Percentiles rank a stretch among this genome's conserved stretches.
These are phyloP conservation scores for Boletus eberwhitei DNA, from an alignment of 768 basidiomycete genomes.

Conservation along the genomic window DNA sequence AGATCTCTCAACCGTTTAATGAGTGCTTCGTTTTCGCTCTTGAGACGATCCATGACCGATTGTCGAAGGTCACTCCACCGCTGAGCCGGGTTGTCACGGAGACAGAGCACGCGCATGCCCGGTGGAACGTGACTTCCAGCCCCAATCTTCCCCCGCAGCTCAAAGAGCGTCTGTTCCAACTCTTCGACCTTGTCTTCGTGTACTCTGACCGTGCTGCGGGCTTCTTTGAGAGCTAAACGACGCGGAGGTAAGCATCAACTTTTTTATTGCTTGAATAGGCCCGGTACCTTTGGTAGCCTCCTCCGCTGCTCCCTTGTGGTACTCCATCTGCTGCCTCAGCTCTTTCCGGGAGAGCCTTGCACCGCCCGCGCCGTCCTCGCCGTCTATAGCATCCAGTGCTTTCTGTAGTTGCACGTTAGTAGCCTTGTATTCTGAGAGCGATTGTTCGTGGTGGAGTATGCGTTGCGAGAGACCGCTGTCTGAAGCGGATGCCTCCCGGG, in stretches of 20 bases:
- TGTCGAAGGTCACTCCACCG: slow-evolving; percentile 75
- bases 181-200: slow-evolving; percentile 56
- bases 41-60: slow-evolving; percentile 70
- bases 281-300: slow-evolving; percentile 41
- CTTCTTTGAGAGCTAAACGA: slow-evolving; percentile 43
- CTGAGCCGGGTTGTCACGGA: slow-evolving; percentile 80
- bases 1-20: slow-evolving; percentile 62
- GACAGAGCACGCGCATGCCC: slow-evolving; percentile 60
- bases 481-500: slow-evolving; percentile 25
- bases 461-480: slow-evolving; percentile 39
- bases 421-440: slow-evolving; percentile 54
- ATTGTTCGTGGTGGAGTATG: slow-evolving; percentile 51
- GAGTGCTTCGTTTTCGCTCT: slow-evolving; percentile 80
- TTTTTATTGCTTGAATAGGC: neutral
- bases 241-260: neutral
- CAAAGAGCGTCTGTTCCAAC: slow-evolving; percentile 78
- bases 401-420: slow-evolving; percentile 43
- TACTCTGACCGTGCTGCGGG: slow-evolving; percentile 33
- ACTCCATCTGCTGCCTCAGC: slow-evolving; percentile 38
- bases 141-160: slow-evolving; percentile 72
- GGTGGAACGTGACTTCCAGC: slow-evolving; percentile 75
- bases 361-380: slow-evolving; percentile 27
- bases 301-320: slow-evolving; percentile 36
- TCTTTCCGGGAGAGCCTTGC: slow-evolving; percentile 32
- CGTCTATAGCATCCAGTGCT: slow-evolving; percentile 47